Percentiles rank a stretch among this genome's conserved stretches.
phyloP scores from a whole-genome alignment of 106 monocot genomes.

The Allium cepa region DNA sequence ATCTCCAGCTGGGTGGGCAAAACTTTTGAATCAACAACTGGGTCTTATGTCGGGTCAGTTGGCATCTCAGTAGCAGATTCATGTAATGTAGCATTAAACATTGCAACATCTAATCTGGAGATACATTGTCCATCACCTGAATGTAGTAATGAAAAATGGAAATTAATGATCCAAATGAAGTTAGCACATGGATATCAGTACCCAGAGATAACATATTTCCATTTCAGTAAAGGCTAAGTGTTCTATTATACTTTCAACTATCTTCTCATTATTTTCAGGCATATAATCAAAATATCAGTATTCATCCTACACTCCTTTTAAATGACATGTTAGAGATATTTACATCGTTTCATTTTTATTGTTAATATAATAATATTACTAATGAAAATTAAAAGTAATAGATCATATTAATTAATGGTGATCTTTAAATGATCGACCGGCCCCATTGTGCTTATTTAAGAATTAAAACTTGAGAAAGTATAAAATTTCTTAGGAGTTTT shows the following conservation, averaged over 20 bases:
- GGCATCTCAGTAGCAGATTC: conserved; percentile 91
- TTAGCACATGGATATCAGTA: conserved; percentile 10
- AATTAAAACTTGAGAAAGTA: no score
- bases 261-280: conserved; percentile 1
- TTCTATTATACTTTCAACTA: no score
- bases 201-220: not conserved
- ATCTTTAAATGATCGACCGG: no score
- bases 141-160: not conserved
- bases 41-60: conserved; percentile 94
- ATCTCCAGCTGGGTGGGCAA: conserved; percentile 89
- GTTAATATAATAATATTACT: no score
- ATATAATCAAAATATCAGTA: no score
- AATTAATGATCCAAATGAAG: not conserved
- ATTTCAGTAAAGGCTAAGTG: not conserved
- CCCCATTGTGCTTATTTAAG: no score
- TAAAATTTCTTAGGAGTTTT: no score
- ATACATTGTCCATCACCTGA: conserved; percentile 96
- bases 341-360: no score
- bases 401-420: no score
- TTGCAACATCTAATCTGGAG: conserved; percentile 82
- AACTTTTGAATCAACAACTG: conserved; percentile 78
- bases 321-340: no score
- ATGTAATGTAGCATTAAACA: conserved; percentile 97
- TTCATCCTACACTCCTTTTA: no score
- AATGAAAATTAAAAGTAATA: no score